Conservation (phyloP, 805 yeast species). For the Candida glaebosa region DNA sequence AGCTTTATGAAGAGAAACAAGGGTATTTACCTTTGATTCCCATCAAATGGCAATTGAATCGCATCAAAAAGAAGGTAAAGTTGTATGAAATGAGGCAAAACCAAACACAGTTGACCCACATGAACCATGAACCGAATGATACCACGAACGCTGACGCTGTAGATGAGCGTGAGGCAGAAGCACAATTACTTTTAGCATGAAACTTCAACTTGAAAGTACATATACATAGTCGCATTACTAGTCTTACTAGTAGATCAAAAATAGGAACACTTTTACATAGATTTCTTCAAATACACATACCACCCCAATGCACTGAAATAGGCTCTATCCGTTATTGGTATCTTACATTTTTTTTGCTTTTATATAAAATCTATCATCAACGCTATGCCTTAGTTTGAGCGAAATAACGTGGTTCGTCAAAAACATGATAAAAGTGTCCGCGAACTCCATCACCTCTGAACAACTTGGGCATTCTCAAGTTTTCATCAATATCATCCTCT, state of each 20-base stretch:
- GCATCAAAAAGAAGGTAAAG: slow-evolving; percentile 41
- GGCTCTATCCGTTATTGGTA: no score
- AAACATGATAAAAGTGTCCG: slow-evolving; percentile 91
- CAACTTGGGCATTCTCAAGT: slow-evolving; percentile 68
- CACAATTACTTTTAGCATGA: slow-evolving; percentile 8
- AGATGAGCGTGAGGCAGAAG: slow-evolving; percentile 10
- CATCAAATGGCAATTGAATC: slow-evolving; percentile 52
- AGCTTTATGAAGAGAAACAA: slow-evolving; percentile 47
- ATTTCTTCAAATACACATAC: no score
- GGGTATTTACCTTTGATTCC: slow-evolving; percentile 67
- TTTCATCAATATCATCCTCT: slow-evolving; percentile 56
- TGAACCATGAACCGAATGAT: background rate
- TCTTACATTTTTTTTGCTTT: no score
- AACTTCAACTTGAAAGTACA: no score
- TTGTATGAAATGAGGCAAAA: slow-evolving; percentile 17
- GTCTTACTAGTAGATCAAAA: no score
- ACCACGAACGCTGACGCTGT: slow-evolving; percentile 4
- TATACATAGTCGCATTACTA: no score
- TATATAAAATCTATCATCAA: no score
- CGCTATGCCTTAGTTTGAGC: no score
- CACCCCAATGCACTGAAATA: no score
- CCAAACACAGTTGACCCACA: slow-evolving; percentile 7
- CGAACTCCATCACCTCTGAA: slow-evolving; percentile 91
- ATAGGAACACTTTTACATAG: background rate
- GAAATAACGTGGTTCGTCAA: slow-evolving; percentile 88